phyloP scores from a whole-genome alignment of 1,139 yeast genomes.

The Diutina siamensis region DNA sequence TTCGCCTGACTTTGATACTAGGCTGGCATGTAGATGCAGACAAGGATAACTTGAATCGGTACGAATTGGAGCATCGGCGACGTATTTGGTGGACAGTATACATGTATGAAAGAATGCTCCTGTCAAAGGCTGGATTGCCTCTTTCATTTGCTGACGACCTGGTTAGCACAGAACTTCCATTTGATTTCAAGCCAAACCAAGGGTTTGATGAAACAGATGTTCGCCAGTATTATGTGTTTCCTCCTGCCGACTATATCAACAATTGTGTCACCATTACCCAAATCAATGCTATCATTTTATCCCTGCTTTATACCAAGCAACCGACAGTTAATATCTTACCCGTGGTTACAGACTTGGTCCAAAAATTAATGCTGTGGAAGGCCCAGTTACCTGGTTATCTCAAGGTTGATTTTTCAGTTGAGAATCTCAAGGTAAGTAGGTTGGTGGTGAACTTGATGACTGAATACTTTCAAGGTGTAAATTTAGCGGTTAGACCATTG shows the following conservation, averaged over 20 bases:
- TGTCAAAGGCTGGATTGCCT: slow-evolving; percentile 80
- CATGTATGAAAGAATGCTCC: slow-evolving; percentile 78
- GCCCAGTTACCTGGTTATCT: slow-evolving; percentile 36
- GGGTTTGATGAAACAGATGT: slow-evolving; percentile 40
- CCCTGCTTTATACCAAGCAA: slow-evolving; percentile 64
- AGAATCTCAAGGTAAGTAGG: slow-evolving; percentile 49
- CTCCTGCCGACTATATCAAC: slow-evolving; percentile 68
- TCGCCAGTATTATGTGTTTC: slow-evolving; percentile 53
- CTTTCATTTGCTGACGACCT: slow-evolving; percentile 69
- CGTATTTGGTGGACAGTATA: slow-evolving; percentile 89
- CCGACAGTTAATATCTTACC: slow-evolving; percentile 68
- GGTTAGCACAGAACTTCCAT: slow-evolving; percentile 65
- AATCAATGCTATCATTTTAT: slow-evolving; percentile 63
- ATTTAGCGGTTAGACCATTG: slow-evolving; percentile 71
- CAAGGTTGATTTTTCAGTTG: slow-evolving; percentile 49
- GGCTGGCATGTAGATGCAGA: slow-evolving; percentile 85
- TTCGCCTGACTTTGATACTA: slow-evolving; percentile 59
- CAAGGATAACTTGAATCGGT: slow-evolving; percentile 47
- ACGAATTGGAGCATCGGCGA: slow-evolving; percentile 69
- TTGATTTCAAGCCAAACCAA: slow-evolving; percentile 53
- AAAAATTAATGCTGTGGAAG: slow-evolving; percentile 62
- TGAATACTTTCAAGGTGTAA: slow-evolving; percentile 78
- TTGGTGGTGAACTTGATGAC: slow-evolving; percentile 71
- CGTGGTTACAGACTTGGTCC: slow-evolving; percentile 60
- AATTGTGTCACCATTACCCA: slow-evolving; percentile 76